These are phyloP conservation scores for Leccinum fibrillosum DNA, from an alignment of 768 basidiomycete species.

Conservation along the genomic window DNA sequence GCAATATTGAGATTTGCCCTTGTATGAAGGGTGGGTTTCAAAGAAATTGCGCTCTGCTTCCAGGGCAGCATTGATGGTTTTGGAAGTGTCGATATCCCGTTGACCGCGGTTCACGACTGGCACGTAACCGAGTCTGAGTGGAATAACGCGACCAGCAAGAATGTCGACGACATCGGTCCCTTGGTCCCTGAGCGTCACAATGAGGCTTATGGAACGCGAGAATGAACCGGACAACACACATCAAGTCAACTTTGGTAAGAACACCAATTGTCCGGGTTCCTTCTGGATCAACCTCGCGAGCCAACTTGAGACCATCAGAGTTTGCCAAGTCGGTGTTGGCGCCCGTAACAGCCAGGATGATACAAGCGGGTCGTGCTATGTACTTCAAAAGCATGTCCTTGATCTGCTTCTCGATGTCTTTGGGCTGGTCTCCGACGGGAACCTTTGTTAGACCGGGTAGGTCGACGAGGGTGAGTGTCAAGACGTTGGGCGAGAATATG, in stretches of 20 bases:
- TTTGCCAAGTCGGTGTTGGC: constrained; percentile 98
- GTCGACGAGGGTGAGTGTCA: constrained; percentile 97
- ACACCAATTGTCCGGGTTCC: constrained; percentile 98
- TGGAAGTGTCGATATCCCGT: constrained; percentile 89
- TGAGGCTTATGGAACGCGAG: constrained; percentile 4
- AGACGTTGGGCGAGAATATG: constrained; percentile 94
- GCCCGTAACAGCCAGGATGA: constrained; percentile 93
- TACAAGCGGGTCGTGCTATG: constrained; percentile 93
- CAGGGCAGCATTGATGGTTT: constrained; percentile 80
- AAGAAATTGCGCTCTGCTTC: constrained; percentile 92
- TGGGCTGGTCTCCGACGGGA: constrained; percentile 93
- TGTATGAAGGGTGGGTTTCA: constrained; percentile 91
- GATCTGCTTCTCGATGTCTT: constrained; percentile 97
- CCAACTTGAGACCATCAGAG: constrained; percentile 95
- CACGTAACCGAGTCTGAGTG: constrained; percentile 93
- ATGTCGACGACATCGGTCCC: constrained; percentile 99
- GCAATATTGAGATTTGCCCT: constrained; percentile 92
- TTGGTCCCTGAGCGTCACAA: constrained; percentile 64
- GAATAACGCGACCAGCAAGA: constrained; percentile 94
- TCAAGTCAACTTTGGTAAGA: constrained; percentile 95
- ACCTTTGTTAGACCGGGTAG: constrained; percentile 94
- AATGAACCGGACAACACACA: constrained; percentile 54
- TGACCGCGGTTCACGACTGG: constrained; percentile 99
- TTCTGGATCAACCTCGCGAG: constrained; percentile 95
- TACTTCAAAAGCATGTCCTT: constrained; percentile 95